Base-by-base conservation (phyloP, 495 filamentous ascomycete genomes). In the Pseudomonodictys pantanalensis region DNA sequence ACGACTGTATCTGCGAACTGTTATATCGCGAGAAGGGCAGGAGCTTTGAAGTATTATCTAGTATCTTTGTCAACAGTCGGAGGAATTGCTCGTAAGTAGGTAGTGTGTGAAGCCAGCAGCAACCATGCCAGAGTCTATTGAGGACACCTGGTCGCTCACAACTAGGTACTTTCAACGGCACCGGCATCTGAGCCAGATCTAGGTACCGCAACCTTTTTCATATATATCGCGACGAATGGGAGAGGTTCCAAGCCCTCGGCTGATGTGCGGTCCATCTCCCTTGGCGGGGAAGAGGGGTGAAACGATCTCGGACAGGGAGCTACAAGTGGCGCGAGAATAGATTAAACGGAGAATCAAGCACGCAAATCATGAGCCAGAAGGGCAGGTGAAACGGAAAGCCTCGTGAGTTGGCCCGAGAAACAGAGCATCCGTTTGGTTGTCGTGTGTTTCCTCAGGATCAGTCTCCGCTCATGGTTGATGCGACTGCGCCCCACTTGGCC, bases 331-430 rank as follows among this genome's bases (percentile, higher is more conserved):
- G 49, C 56, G 12, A 9, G 35, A 39, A 54, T 60, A 33, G 23
- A 60, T 60, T 54, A 54, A 45, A 33, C 18, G 7, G 29, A 38
- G 17, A 24, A 39, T 8, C 43, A 35, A 26, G 26, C 7, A 23
- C 43, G 57, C 47, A 38, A 35, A 60, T 60, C 57, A 53, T 39
- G n/a, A n/a, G 39, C 30, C 5, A 11, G 26, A 39, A 35, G 29
- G 49, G 58, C 9, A 30, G 49, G 30, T 54, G 58, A 60, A 52
- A 52, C 50, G 24, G 38, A 29, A 15, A 18, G 5, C 28, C 35
- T 12, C 23, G 10, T 10, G 7, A 3, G 22, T 42, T 39, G 30
- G 17, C 20, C 15, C 6, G 1, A 25, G 10, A 3, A 41, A 41
- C 11, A 11, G 25, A 4, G 35, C 20, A 42, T 41, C 11, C 28